Conservation (phyloP, 2,329 filamentous ascomycete genomes). For the Exserohilum rostratum region DNA sequence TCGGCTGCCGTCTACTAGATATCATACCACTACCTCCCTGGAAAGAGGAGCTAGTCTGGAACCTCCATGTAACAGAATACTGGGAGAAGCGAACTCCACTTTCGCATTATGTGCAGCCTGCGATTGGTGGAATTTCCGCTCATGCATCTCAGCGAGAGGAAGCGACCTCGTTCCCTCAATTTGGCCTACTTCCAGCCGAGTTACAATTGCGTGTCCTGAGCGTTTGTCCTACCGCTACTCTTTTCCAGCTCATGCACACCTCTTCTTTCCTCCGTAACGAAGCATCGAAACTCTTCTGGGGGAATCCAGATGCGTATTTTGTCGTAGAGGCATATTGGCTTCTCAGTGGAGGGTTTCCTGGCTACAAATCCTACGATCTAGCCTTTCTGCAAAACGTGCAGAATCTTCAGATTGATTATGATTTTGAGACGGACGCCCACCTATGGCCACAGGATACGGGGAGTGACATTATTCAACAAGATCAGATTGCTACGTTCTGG, state of each 20-base stretch:
- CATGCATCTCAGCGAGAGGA: too few species aligned
- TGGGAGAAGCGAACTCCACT: neutral
- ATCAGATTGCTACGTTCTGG: neutral
- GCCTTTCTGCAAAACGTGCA: constrained; percentile 18
- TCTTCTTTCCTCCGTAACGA: constrained; percentile 21
- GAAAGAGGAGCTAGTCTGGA: too few species aligned
- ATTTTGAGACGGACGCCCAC: neutral
- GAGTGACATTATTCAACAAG: neutral
- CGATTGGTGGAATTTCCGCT: too few species aligned
- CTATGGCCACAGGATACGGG: neutral
- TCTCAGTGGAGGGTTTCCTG: constrained; percentile 14
- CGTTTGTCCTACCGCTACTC: constrained; percentile 17
- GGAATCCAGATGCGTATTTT: neutral
- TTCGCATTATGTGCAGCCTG: neutral
- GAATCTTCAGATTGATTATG: constrained; percentile 20
- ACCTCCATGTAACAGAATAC: neutral
- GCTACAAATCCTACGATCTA: constrained; percentile 13
- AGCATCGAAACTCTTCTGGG: constrained; percentile 27
- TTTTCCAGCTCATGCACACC: constrained; percentile 23
- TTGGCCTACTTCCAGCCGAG: constrained; percentile 13
- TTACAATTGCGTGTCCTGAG: constrained; percentile 20
- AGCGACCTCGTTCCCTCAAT: neutral
- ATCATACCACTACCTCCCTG: too few species aligned
- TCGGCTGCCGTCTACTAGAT: too few species aligned
- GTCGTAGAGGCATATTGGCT: constrained; percentile 9